Evolutionary conservation across 805 yeast species (phyloP).

Genomic region (Candida jianshihensis): DNA sequence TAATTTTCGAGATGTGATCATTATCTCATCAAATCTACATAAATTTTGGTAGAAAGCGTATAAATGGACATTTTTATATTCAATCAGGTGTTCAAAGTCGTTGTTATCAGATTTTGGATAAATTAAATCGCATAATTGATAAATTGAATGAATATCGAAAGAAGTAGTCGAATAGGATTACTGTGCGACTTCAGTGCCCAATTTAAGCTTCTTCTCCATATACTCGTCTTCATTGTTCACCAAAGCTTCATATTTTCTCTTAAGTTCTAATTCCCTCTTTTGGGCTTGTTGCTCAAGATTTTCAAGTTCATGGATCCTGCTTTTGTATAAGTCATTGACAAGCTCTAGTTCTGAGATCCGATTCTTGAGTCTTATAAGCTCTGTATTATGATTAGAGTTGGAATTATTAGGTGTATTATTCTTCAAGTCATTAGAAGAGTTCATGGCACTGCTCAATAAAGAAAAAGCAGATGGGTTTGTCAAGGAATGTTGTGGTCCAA

Average conservation of each 20-base stretch:
- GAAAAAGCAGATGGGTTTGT: slow-evolving; percentile 23
- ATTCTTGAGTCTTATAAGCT: slow-evolving; percentile 48
- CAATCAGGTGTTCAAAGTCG: no score
- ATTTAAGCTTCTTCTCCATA: slow-evolving; percentile 13
- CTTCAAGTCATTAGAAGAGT: slow-evolving; percentile 5
- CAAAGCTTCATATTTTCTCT: slow-evolving; percentile 7
- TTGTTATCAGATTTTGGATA: no score
- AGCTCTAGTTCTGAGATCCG: slow-evolving; percentile 83
- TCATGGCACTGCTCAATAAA: slow-evolving; percentile 4
- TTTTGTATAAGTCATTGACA: slow-evolving; percentile 80
- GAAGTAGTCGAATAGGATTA: no score
- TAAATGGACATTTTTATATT: no score
- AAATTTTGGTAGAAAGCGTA: neutral
- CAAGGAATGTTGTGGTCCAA: slow-evolving; percentile 35
- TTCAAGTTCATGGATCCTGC: slow-evolving; percentile 79
- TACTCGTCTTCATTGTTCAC: slow-evolving; percentile 8
- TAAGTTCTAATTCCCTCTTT: slow-evolving; percentile 9
- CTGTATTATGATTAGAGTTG: slow-evolving; percentile 19
- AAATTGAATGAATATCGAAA: no score
- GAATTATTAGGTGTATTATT: neutral
- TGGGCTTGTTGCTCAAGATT: slow-evolving; percentile 9
- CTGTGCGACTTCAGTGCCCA: slow-evolving; percentile 4
- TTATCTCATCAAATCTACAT: neutral
- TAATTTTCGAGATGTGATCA: neutral
- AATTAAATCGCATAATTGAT: no score